Evolutionary conservation across 345 rosid species (phyloP).

Genomic region (Salix dunnii): DNA sequence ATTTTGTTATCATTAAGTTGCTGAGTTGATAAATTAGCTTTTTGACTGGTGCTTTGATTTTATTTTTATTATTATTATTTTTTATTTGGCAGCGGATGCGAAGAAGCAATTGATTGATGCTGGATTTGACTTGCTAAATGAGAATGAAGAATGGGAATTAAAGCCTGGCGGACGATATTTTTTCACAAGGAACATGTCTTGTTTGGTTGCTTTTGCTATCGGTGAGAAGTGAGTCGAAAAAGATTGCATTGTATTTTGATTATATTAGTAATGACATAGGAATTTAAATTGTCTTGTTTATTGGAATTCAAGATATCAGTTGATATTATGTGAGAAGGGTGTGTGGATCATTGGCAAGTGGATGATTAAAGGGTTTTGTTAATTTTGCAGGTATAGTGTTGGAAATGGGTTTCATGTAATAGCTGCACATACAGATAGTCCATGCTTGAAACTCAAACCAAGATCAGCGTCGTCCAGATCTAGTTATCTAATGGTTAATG

Average conservation of each 20-base stretch:
- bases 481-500: conserved; percentile 81
- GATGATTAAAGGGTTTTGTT: neutral
- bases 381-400: conserved; percentile 58
- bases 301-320: no score
- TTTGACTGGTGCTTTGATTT: neutral
- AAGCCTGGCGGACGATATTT: conserved; percentile 92
- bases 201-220: conserved; percentile 85
- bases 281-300: no score
- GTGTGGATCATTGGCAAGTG: neutral
- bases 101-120: conserved; percentile 65
- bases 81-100: conserved; percentile 62
- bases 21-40: neutral
- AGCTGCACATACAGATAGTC: conserved; percentile 97
- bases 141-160: conserved; percentile 81
- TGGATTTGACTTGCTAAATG: conserved; percentile 68
- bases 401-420: conserved; percentile 86
- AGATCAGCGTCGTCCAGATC: conserved; percentile 85
- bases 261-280: no score
- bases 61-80: neutral
- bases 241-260: neutral
- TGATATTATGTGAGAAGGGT: no score
- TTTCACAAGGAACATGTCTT: conserved; percentile 91
- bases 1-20: neutral
- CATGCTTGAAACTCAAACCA: conserved; percentile 89
- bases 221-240: conserved; percentile 69